These are phyloP conservation scores for Neostapfia colusana DNA, from an alignment of 176 grass and related monocot species.

Conservation along the genomic window DNA sequence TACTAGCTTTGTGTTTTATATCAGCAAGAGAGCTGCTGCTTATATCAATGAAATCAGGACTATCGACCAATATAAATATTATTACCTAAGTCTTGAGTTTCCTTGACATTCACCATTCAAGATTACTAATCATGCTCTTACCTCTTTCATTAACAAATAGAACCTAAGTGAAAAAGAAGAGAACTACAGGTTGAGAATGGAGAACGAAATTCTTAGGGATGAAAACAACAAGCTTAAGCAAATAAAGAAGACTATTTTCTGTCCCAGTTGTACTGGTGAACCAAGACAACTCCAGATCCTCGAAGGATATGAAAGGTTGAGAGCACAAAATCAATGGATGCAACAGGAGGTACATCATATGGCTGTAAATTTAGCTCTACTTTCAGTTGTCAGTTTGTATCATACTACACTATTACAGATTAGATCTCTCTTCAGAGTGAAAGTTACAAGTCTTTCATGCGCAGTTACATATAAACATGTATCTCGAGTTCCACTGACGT, in stretches of 20 bases:
- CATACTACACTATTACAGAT: not conserved
- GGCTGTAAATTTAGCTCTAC: not conserved
- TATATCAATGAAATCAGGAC: not conserved
- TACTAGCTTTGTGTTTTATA: not conserved
- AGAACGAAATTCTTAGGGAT: constrained; percentile 49
- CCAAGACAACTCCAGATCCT: constrained; percentile 10
- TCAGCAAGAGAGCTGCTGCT: not conserved
- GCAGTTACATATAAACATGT: not conserved
- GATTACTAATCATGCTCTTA: constrained; percentile 8
- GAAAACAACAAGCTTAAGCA: constrained; percentile 49
- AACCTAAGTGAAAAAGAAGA: constrained; percentile 48
- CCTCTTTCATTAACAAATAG: constrained; percentile 37
- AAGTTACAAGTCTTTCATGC: not conserved
- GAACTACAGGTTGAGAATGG: constrained; percentile 50
- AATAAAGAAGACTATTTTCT: not conserved
- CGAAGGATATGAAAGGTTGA: constrained; percentile 36
- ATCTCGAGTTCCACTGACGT: constrained; percentile 8
- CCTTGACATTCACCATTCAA: not conserved
- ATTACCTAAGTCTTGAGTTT: not conserved
- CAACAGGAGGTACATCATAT: constrained; percentile 45
- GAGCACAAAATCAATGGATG: constrained; percentile 34
- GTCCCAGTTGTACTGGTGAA: constrained; percentile 32
- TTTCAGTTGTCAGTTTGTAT: not conserved
- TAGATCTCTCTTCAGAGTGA: not conserved
- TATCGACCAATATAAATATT: not conserved